These are phyloP conservation scores for Domatiomyces catenatus DNA, from an alignment of 2,329 filamentous ascomycete genomes.

Conservation along the genomic window DNA sequence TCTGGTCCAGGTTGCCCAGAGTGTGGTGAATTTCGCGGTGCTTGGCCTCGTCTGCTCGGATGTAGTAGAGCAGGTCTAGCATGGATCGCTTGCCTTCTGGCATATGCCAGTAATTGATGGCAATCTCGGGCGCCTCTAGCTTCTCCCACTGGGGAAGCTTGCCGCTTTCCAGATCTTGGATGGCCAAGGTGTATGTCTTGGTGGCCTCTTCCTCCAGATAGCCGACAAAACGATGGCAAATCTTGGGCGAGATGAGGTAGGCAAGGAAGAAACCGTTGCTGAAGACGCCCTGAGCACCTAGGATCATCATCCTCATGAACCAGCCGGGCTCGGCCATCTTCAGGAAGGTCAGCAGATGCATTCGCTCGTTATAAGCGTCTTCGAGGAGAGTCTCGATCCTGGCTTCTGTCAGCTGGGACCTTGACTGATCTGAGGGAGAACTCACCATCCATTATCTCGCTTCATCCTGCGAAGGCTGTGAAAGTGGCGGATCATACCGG, in stretches of 20 bases:
- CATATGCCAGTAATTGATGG: conserved; percentile 87
- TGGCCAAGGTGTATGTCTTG: conserved; percentile 80
- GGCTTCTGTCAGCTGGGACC: background rate
- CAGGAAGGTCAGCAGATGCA: conserved; percentile 86
- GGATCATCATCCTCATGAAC: conserved; percentile 86
- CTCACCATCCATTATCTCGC: conserved; percentile 74
- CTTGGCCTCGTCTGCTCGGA: conserved; percentile 76
- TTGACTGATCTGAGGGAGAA: background rate
- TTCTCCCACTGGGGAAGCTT: conserved; percentile 66
- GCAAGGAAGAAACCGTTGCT: conserved; percentile 86
- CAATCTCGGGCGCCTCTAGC: conserved; percentile 72
- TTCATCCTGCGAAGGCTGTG: conserved; percentile 71
- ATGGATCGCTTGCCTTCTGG: conserved; percentile 69
- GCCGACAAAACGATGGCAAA: conserved; percentile 87
- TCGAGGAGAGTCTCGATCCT: conserved; percentile 85
- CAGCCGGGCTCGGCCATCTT: conserved; percentile 73
- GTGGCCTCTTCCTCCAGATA: conserved; percentile 97
- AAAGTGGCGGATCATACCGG: conserved; percentile 81
- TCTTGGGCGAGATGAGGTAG: conserved; percentile 73
- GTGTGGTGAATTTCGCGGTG: conserved; percentile 96
- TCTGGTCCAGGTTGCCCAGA: conserved; percentile 70
- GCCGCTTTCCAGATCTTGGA: conserved; percentile 75
- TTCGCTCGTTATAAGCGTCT: conserved; percentile 82
- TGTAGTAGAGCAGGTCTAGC: conserved; percentile 74
- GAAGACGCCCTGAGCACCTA: conserved; percentile 87